Evolutionary conservation across 495 filamentous ascomycete genomes (phyloP).

Genomic region (Darksidea phi): DNA sequence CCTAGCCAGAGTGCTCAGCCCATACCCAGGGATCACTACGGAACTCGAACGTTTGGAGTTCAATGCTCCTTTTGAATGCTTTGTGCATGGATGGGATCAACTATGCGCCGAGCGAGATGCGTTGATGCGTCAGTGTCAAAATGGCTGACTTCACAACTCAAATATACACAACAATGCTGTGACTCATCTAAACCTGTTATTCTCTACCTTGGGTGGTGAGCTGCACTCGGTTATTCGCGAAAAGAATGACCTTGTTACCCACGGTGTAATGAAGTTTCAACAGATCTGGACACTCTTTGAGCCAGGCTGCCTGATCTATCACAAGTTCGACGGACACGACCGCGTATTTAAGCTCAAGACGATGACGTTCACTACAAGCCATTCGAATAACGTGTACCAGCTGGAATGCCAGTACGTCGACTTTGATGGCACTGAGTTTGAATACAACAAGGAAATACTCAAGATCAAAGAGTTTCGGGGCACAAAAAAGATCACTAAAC

Average conservation of each 20-base stretch:
- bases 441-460: conserved; percentile 45
- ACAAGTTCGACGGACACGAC: conserved; percentile 39
- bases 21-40: conserved; percentile 64
- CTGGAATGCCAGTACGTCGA: conserved; percentile 50
- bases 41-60: conserved; percentile 62
- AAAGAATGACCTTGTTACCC: conserved; percentile 54
- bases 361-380: conserved; percentile 32
- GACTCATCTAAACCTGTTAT: conserved; percentile 56
- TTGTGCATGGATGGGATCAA: conserved; percentile 63
- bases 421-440: conserved; percentile 60
- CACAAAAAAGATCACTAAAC: conserved; percentile 53
- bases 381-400: conserved; percentile 31
- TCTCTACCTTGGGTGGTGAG: conserved; percentile 55
- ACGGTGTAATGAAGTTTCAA: conserved; percentile 57
- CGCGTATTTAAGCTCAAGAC: conserved; percentile 41
- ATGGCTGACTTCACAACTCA: not conserved
- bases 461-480: conserved; percentile 54
- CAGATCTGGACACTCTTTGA: conserved; percentile 56
- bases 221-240: conserved; percentile 54
- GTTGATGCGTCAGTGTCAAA: too few relatives aligned
- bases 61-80: conserved; percentile 57
- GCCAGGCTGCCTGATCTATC: conserved; percentile 47
- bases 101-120: conserved; percentile 44
- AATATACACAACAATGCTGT: conserved; percentile 47
- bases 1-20: conserved; percentile 55